Evolutionary conservation across 352 stramenopile genomes (phyloP).

Genomic region (Globisporangium sylvaticum): DNA sequence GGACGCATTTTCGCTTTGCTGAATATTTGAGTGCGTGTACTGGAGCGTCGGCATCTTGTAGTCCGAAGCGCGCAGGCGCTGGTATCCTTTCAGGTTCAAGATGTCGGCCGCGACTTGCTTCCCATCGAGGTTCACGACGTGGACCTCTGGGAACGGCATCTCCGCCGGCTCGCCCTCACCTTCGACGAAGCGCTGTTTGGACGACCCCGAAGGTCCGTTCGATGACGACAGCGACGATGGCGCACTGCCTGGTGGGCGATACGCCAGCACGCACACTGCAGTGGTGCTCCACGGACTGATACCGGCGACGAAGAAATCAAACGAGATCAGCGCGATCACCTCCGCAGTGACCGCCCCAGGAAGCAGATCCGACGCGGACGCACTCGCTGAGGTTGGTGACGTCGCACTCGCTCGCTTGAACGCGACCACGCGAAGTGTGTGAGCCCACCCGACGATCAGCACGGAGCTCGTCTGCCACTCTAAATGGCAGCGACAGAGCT

Average conservation of each 20-base stretch:
- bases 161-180: constrained; percentile 66
- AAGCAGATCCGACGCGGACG: constrained; percentile 21
- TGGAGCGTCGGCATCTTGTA: constrained; percentile 81
- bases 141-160: constrained; percentile 79
- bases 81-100: constrained; percentile 68
- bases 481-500: constrained; percentile 76
- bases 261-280: constrained; percentile 67
- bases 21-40: constrained; percentile 32
- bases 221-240: constrained; percentile 13
- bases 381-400: constrained; percentile 34
- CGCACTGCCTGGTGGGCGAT: constrained; percentile 46
- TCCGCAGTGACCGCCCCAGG: constrained; percentile 48
- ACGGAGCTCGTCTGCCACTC: constrained; percentile 60
- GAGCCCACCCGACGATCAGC: constrained; percentile 73
- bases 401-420: constrained; percentile 50
- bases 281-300: constrained; percentile 60
- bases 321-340: constrained; percentile 67
- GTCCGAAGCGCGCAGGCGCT: constrained; percentile 67
- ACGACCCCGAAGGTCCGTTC: constrained; percentile 24
- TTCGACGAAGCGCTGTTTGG: constrained; percentile 46
- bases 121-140: constrained; percentile 87
- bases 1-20: constrained; percentile 21
- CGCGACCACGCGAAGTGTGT: constrained; percentile 74
- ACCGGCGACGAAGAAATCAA: constrained; percentile 82
- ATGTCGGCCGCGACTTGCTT: constrained; percentile 84